Conservation (phyloP, 129 eudicot genomes). For the Helianthus annuus region DNA sequence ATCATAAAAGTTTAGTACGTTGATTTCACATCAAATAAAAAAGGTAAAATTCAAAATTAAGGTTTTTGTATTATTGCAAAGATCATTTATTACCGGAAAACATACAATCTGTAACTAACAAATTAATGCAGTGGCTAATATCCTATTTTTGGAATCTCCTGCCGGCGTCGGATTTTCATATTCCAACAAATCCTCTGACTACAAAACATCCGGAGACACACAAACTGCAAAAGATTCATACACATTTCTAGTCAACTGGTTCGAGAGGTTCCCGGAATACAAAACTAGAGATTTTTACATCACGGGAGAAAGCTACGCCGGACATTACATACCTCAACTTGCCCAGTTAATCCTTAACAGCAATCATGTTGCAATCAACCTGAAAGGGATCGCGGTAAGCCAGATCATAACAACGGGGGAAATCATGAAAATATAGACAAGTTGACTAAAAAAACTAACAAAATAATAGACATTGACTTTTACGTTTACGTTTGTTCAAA, state of each 20-base stretch:
- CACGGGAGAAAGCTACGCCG: conserved; percentile 94
- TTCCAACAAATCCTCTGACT: conserved; percentile 74
- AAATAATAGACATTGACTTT: no score
- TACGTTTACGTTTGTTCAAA: no score
- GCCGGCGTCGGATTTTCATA: conserved; percentile 96
- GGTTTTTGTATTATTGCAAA: neutral
- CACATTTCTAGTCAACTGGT: conserved; percentile 44
- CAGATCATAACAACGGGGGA: neutral
- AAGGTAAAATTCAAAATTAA: neutral
- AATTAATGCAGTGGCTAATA: conserved; percentile 66
- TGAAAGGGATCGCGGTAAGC: conserved; percentile 63
- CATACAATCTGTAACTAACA: no score
- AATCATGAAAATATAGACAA: no score
- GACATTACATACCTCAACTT: conserved; percentile 51
- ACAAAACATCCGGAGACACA: conserved; percentile 26
- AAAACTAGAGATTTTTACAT: conserved; percentile 62
- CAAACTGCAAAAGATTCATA: conserved; percentile 71
- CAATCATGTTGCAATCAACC: conserved; percentile 44
- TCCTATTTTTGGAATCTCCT: conserved; percentile 86
- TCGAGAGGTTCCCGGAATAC: conserved; percentile 68
- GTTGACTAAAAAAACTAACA: no score
- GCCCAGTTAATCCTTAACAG: conserved; percentile 36
- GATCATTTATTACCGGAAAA: neutral
- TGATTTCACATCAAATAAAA: no score
- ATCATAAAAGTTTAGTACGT: no score